These are phyloP conservation scores for Fraxinus baroniana DNA, from an alignment of 305 asterid species.

Conservation along the genomic window DNA sequence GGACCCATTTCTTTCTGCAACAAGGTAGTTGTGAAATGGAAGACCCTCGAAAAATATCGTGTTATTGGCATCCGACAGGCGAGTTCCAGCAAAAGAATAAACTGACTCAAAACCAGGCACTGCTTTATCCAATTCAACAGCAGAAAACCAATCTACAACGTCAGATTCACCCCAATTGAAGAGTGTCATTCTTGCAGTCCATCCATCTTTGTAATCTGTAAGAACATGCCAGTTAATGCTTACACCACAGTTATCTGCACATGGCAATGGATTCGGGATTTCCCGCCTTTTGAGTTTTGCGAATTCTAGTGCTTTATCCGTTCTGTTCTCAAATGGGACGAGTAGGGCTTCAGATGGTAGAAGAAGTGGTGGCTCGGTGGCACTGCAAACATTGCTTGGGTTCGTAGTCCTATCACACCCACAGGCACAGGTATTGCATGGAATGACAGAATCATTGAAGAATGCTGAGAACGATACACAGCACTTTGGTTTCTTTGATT, in stretches of 20 bases:
- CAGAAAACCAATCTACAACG: conserved; percentile 59
- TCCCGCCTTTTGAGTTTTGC: conserved; percentile 16
- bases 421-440: conserved; percentile 80
- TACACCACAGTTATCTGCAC: conserved; percentile 68
- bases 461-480: conserved; percentile 76
- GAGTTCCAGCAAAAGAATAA: conserved; percentile 57
- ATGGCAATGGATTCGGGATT: conserved; percentile 63
- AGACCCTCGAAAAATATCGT: conserved; percentile 55
- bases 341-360: conserved; percentile 60
- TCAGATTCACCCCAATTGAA: conserved; percentile 64
- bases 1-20: conserved; percentile 43
- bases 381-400: conserved; percentile 37
- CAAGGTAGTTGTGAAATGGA: conserved; percentile 44
- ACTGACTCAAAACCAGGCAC: conserved; percentile 53
- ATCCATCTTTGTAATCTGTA: conserved; percentile 50
- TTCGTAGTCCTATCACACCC: conserved; percentile 42
- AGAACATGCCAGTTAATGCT: conserved; percentile 73
- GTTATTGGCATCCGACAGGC: conserved; percentile 32
- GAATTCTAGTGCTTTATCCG: conserved; percentile 30
- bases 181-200: conserved; percentile 70
- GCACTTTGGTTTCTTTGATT: conserved; percentile 41
- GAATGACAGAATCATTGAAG: conserved; percentile 64
- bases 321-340: conserved; percentile 66
- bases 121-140: conserved; percentile 51
- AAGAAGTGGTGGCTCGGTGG: conserved; percentile 47